Evolutionary conservation across 106 monocot species (phyloP).

Genomic region (Gastrodia elata): DNA sequence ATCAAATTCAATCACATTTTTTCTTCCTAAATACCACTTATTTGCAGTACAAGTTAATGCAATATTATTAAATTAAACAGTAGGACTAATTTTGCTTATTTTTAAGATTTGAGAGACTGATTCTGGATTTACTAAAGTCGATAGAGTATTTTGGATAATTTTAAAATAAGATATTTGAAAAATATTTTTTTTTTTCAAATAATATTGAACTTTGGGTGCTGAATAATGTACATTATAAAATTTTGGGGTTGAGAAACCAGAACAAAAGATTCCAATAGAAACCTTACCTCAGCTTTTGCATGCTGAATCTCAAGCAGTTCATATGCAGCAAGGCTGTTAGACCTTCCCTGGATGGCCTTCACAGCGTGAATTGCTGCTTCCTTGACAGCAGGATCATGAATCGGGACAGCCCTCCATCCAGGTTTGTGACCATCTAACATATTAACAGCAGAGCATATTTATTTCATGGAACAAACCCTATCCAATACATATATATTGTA

Average conservation of each 20-base stretch:
- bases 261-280: background rate
- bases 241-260: background rate
- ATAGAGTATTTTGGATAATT: too few species aligned
- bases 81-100: too few species aligned
- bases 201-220: too few species aligned
- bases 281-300: conserved; percentile 65
- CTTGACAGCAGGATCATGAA: conserved; percentile 64
- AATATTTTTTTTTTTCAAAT: too few species aligned
- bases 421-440: conserved; percentile 43
- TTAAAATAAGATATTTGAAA: too few species aligned
- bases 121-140: too few species aligned
- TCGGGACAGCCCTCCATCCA: conserved; percentile 56
- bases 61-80: too few species aligned
- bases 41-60: too few species aligned
- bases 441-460: conserved; percentile 6
- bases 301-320: conserved; percentile 66
- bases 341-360: conserved; percentile 57
- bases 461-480: background rate
- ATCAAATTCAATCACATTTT: too few species aligned
- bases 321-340: conserved; percentile 60
- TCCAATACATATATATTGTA: too few species aligned
- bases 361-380: conserved; percentile 86
- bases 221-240: background rate
- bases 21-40: too few species aligned
- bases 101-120: too few species aligned